Conservation (phyloP, 139 green algal species). For the Coccomyxa sp. region DNA sequence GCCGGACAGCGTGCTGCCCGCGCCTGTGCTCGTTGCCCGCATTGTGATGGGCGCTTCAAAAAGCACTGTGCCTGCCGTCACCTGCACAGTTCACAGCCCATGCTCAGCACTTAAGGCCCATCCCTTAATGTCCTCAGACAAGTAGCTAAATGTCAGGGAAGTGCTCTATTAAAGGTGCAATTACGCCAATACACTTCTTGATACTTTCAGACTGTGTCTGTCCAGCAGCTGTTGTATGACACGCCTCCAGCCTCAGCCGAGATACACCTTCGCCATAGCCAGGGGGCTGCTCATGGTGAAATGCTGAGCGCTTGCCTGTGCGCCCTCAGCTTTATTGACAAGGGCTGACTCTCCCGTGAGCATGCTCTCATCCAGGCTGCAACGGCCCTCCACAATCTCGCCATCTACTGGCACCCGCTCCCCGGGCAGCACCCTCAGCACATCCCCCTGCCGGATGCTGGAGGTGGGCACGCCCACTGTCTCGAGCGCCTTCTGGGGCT, state of each 20-base stretch:
- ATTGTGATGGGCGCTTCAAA: slow-evolving; percentile 78
- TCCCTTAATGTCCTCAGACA: no score
- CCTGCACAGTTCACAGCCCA: slow-evolving; percentile 13
- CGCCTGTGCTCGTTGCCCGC: slow-evolving; percentile 60
- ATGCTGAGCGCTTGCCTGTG: slow-evolving; percentile 17
- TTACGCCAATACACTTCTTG: no score
- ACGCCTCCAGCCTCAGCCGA: no score
- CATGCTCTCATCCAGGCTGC: slow-evolving; percentile 81
- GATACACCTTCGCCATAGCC: no score
- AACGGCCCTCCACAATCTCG: slow-evolving; percentile 58
- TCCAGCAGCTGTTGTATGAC: background rate
- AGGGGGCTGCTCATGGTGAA: no score
- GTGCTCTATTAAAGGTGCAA: no score
- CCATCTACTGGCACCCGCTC: slow-evolving; percentile 91
- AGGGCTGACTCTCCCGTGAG: slow-evolving; percentile 73
- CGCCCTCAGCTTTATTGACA: slow-evolving; percentile 37
- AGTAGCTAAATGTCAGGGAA: no score
- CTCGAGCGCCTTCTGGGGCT: slow-evolving; percentile 22
- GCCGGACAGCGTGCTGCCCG: slow-evolving; percentile 63
- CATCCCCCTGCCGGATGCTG: slow-evolving; percentile 30
- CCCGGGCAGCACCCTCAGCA: slow-evolving; percentile 73
- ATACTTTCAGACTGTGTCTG: background rate
- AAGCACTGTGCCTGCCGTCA: slow-evolving; percentile 79
- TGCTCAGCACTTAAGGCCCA: background rate
- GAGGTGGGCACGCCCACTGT: slow-evolving; percentile 43